phyloP scores from a whole-genome alignment of 1,139 yeast genomes.

The Trichomonascaceae sp. region DNA sequence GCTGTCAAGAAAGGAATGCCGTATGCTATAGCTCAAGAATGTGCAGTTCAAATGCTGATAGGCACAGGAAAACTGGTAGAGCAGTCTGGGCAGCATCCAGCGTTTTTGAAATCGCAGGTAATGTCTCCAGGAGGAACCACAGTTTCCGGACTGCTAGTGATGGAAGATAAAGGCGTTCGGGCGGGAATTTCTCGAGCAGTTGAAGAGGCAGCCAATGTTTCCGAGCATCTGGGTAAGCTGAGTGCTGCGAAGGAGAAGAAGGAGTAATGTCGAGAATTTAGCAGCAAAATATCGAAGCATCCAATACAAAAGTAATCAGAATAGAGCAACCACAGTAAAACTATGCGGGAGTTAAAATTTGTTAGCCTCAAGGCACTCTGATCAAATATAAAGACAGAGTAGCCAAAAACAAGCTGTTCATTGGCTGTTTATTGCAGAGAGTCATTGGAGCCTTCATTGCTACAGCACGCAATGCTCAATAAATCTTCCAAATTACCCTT shows the following conservation, averaged over 20 bases:
- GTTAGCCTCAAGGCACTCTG: no score
- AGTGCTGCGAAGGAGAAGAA: not conserved
- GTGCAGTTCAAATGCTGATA: constrained; percentile 94
- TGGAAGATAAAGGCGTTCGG: constrained; percentile 90
- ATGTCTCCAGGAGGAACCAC: constrained; percentile 99
- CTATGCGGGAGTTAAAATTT: no score
- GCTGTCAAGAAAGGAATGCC: constrained; percentile 96
- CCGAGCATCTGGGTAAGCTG: constrained; percentile 62
- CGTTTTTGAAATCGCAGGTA: constrained; percentile 76
- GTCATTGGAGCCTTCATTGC: no score
- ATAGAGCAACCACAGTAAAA: no score
- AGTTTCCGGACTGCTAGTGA: constrained; percentile 84
- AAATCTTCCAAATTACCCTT: no score
- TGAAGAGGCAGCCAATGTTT: constrained; percentile 83
- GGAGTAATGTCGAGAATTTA: not conserved
- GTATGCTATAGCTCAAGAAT: constrained; percentile 69
- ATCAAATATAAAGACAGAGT: no score
- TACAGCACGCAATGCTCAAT: not conserved
- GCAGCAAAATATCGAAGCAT: not conserved
- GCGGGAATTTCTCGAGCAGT: constrained; percentile 83
- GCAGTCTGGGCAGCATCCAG: constrained; percentile 82
- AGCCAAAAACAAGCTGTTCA: no score
- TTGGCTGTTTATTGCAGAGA: no score
- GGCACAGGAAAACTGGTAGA: constrained; percentile 94
- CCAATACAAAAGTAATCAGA: not conserved